Evolutionary conservation across 192 early-diverging fungal species (phyloP).

Genomic region (Chytriomyces hyalinus): DNA sequence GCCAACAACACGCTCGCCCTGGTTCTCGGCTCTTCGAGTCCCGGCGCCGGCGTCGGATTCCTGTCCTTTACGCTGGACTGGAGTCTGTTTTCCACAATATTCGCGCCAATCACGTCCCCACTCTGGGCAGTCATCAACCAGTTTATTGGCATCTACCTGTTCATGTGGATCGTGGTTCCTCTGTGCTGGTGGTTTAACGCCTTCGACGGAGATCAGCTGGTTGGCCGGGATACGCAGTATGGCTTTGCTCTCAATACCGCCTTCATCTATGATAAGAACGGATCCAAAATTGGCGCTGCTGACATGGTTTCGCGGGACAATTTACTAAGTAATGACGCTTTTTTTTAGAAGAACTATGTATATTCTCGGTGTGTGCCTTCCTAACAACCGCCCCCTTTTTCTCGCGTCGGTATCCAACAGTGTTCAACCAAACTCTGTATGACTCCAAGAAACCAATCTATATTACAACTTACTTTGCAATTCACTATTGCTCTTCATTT

Average conservation of each 20-base stretch:
- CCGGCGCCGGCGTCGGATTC: slow-evolving; percentile 10
- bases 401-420: slow-evolving; percentile 27
- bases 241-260: slow-evolving; percentile 21
- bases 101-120: not conserved
- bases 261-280: slow-evolving; percentile 16
- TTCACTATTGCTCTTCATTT: slow-evolving; percentile 42
- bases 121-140: slow-evolving; percentile 24
- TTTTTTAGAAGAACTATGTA: too few species aligned
- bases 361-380: too few species aligned
- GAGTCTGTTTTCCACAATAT: not conserved
- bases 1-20: slow-evolving; percentile 8
- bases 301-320: too few species aligned
- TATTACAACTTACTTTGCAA: slow-evolving; percentile 36
- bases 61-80: slow-evolving; percentile 29
- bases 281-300: not conserved
- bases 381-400: slow-evolving; percentile 18
- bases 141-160: slow-evolving; percentile 24
- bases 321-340: too few species aligned
- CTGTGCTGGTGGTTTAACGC: slow-evolving; percentile 33
- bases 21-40: slow-evolving; percentile 15
- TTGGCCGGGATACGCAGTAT: not conserved
- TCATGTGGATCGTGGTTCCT: slow-evolving; percentile 30
- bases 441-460: slow-evolving; percentile 16
- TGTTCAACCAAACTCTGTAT: slow-evolving; percentile 22
- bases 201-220: slow-evolving; percentile 18